These are phyloP conservation scores for Kurtzmaniella cleridarum DNA, from an alignment of 805 yeast species.

Conservation along the genomic window DNA sequence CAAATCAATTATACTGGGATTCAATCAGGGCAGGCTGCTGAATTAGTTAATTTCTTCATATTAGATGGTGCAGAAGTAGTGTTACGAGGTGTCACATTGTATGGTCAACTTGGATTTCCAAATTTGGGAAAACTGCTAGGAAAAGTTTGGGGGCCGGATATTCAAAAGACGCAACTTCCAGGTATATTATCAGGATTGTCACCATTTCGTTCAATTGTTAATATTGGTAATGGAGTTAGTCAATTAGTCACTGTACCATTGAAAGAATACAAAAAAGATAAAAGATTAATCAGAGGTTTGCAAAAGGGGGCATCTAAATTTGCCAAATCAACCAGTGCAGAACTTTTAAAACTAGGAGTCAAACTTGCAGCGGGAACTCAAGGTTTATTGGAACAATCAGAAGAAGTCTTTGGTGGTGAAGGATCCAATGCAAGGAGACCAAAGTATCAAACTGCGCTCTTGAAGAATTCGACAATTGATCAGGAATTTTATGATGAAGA, in stretches of 20 bases:
- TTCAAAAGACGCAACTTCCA: slow-evolving; percentile 70
- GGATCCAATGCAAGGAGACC: slow-evolving; percentile 48
- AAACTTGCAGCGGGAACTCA: slow-evolving; percentile 88
- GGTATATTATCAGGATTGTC: slow-evolving; percentile 82
- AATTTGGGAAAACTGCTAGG: slow-evolving; percentile 51
- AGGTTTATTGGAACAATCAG: slow-evolving; percentile 70
- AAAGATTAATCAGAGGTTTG: slow-evolving; percentile 60
- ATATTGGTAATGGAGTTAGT: slow-evolving; percentile 72
- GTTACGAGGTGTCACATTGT: slow-evolving; percentile 54
- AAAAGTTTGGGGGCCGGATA: slow-evolving; percentile 84
- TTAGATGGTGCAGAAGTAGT: slow-evolving; percentile 79
- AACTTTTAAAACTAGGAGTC: slow-evolving; percentile 74
- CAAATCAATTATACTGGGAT: slow-evolving; percentile 80
- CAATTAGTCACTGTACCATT: slow-evolving; percentile 71
- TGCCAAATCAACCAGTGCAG: slow-evolving; percentile 74
- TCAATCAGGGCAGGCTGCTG: slow-evolving; percentile 80
- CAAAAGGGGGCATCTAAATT: slow-evolving; percentile 73
- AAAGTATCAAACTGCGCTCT: slow-evolving; percentile 4
- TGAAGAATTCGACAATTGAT: not conserved
- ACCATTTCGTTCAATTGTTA: slow-evolving; percentile 71
- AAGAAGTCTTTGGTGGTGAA: slow-evolving; percentile 70
- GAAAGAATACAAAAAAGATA: slow-evolving; percentile 69
- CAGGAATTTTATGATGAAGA: slow-evolving; percentile 7
- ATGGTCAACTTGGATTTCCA: slow-evolving; percentile 75
- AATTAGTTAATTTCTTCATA: slow-evolving; percentile 82